These are phyloP conservation scores for Erucastrum elatum DNA, from an alignment of 345 rosid genomes.

Conservation along the genomic window DNA sequence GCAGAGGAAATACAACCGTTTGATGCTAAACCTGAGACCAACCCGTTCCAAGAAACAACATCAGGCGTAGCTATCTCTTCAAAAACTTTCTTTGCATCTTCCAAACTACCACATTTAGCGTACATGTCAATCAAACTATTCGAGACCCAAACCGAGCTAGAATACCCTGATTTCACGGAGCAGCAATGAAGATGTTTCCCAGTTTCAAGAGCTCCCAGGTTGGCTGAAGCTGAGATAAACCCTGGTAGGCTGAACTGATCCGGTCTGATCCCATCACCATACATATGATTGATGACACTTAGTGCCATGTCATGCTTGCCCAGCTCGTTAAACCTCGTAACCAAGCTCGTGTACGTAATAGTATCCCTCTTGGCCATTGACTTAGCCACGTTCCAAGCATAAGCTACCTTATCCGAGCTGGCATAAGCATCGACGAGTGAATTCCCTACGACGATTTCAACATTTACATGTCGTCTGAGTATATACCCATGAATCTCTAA, in stretches of 20 bases:
- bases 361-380: slow-evolving; percentile 52
- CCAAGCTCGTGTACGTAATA: slow-evolving; percentile 65
- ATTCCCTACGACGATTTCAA: slow-evolving; percentile 47
- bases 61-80: slow-evolving; percentile 53
- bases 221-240: slow-evolving; percentile 64
- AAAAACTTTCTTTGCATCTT: slow-evolving; percentile 49
- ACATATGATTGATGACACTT: slow-evolving; percentile 45
- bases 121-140: slow-evolving; percentile 61
- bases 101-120: slow-evolving; percentile 50
- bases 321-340: slow-evolving; percentile 59
- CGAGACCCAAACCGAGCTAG: slow-evolving; percentile 43
- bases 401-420: slow-evolving; percentile 43
- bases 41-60: slow-evolving; percentile 65
- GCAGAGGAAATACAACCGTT: slow-evolving; percentile 53
- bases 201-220: slow-evolving; percentile 45
- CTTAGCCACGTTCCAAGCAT: slow-evolving; percentile 49
- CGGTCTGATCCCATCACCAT: slow-evolving; percentile 44
- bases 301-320: slow-evolving; percentile 52
- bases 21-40: slow-evolving; percentile 62
- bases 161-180: slow-evolving; percentile 59
- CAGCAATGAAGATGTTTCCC: slow-evolving; percentile 70
- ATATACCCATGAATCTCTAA: slow-evolving; percentile 54
- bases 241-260: slow-evolving; percentile 61
- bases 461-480: slow-evolving; percentile 41
- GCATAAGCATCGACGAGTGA: slow-evolving; percentile 71